These are phyloP conservation scores for Uncinocarpus reesii DNA, from an alignment of 2,329 filamentous ascomycete species.

Conservation along the genomic window DNA sequence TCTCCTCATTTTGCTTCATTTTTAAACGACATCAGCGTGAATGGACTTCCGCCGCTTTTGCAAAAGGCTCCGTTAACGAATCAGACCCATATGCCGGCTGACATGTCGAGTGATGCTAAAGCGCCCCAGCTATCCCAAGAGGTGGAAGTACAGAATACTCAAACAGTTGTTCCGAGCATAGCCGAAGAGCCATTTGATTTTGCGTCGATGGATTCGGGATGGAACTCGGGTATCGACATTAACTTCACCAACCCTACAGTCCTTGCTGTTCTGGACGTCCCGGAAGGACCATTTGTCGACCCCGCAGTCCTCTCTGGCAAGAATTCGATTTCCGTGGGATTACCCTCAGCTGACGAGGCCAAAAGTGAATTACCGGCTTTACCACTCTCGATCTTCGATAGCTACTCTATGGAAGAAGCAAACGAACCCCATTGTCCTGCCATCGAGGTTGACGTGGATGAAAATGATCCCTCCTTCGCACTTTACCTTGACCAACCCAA, in stretches of 20 bases:
- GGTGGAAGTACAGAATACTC: slow-evolving; percentile 49
- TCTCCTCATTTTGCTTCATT: slow-evolving; percentile 76
- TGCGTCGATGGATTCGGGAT: slow-evolving; percentile 48
- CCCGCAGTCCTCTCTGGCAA: slow-evolving; percentile 61
- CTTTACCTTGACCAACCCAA: slow-evolving; percentile 44
- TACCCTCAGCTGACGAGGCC: slow-evolving; percentile 35
- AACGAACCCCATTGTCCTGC: slow-evolving; percentile 20
- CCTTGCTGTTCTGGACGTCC: slow-evolving; percentile 62
- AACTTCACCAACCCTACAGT: slow-evolving; percentile 37
- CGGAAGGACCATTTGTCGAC: slow-evolving; percentile 53
- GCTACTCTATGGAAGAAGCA: slow-evolving; percentile 15
- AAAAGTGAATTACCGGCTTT: slow-evolving; percentile 44
- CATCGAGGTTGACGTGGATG: slow-evolving; percentile 45
- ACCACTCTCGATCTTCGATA: slow-evolving; percentile 28
- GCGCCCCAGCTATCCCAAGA: slow-evolving; percentile 47
- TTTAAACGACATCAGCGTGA: slow-evolving; percentile 58
- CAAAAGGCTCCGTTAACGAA: slow-evolving; percentile 30
- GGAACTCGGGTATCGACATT: slow-evolving; percentile 39
- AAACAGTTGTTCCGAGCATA: slow-evolving; percentile 68
- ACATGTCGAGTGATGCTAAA: slow-evolving; percentile 56
- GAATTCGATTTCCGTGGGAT: slow-evolving; percentile 45
- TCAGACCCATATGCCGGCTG: slow-evolving; percentile 37
- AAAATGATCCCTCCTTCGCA: slow-evolving; percentile 40
- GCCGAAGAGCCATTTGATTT: slow-evolving; percentile 70
- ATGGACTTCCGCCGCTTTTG: slow-evolving; percentile 39